Conservation (phyloP, 2,329 filamentous ascomycete genomes). For the Clarireedia paspali region DNA sequence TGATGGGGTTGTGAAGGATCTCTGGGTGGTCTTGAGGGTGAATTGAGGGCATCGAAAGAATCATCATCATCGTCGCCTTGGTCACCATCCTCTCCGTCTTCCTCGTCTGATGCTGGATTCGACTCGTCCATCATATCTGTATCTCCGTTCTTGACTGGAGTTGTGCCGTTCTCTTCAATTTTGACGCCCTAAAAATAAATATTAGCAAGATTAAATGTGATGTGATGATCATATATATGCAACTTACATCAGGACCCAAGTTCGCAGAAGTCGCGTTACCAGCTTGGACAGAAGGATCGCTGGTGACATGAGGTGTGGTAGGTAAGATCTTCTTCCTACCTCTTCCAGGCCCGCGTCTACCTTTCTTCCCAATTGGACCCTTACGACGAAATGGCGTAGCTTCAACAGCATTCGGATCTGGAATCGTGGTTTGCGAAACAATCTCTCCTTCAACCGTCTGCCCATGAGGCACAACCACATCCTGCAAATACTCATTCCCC, state of each 20-base stretch:
- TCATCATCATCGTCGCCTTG: constrained; percentile 40
- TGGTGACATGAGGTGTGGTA: constrained; percentile 8
- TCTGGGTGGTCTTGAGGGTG: constrained; percentile 24
- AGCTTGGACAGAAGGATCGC: constrained; percentile 15
- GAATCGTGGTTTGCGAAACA: constrained; percentile 53
- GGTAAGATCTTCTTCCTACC: constrained; percentile 57
- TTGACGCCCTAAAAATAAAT: constrained; percentile 18
- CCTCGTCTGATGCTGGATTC: constrained; percentile 24
- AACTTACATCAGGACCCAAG: constrained; percentile 21
- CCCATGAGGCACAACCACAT: constrained; percentile 73
- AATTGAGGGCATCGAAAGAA: constrained; percentile 27
- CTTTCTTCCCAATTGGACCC: constrained; percentile 54
- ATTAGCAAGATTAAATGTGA: constrained; percentile 5
- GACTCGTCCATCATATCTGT: constrained; percentile 29
- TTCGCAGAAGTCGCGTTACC: constrained; percentile 6
- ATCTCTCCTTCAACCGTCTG: constrained; percentile 78
- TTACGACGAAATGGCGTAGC: constrained; percentile 50
- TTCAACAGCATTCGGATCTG: constrained; percentile 47
- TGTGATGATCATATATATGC: not conserved
- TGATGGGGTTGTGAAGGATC: constrained; percentile 13
- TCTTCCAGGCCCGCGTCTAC: constrained; percentile 70
- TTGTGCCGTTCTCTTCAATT: constrained; percentile 15
- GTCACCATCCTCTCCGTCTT: constrained; percentile 24
- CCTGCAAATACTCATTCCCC: constrained; percentile 77
- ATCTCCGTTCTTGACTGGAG: constrained; percentile 22